Evolutionary conservation across 2,329 filamentous ascomycete species (phyloP).

Genomic region (Colletotrichum theobromicola): DNA sequence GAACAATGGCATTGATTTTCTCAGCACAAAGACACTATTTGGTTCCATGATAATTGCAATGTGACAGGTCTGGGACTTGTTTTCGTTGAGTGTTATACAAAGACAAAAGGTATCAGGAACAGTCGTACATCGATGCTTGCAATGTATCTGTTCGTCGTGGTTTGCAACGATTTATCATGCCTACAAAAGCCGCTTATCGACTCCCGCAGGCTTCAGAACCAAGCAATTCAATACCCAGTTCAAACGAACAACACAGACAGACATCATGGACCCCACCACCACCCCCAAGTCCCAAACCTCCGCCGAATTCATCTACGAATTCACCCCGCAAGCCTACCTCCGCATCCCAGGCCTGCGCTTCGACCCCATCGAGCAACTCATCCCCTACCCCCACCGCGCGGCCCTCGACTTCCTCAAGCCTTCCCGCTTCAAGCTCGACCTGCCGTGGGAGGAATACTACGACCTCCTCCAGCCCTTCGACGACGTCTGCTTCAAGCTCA

Average conservation of each 20-base stretch:
- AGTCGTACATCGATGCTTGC: background rate
- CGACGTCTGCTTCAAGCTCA: background rate
- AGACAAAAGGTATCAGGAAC: background rate
- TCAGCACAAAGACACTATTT: background rate
- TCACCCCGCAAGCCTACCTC: constrained; percentile 5
- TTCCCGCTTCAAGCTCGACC: background rate
- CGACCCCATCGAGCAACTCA: background rate
- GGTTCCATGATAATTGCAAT: background rate
- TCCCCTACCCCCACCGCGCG: background rate
- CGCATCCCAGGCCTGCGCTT: constrained; percentile 14
- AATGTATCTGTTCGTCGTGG: background rate
- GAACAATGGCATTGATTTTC: background rate
- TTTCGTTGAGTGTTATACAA: background rate
- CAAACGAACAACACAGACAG: background rate
- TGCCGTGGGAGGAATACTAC: constrained; percentile 8
- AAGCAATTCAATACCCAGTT: fast-evolving
- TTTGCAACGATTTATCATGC: background rate
- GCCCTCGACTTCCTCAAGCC: constrained; percentile 3
- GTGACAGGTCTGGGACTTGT: fast-evolving
- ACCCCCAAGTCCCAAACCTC: background rate
- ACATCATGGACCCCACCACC: background rate
- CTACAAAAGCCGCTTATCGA: background rate
- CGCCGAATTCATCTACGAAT: background rate
- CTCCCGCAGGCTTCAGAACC: background rate
- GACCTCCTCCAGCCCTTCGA: background rate